Conservation (phyloP, 257 asterid genomes). For the Jacaranda mimosifolia region DNA sequence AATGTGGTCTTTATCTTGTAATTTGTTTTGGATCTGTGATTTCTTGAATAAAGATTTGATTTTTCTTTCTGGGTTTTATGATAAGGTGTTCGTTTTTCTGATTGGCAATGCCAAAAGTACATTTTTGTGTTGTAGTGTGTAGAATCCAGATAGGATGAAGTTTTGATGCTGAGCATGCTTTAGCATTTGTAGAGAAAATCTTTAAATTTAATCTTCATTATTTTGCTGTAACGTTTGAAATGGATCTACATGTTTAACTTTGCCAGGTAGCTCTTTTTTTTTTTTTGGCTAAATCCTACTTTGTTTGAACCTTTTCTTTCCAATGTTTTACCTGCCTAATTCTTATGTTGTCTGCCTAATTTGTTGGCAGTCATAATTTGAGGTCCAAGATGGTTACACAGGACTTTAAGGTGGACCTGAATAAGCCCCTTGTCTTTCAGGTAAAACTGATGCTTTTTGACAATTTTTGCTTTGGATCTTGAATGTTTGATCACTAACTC, state of each 20-base stretch:
- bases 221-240: too few species aligned
- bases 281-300: conserved; percentile 9
- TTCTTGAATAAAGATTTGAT: conserved; percentile 23
- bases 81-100: neutral
- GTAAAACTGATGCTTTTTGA: conserved; percentile 39
- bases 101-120: neutral
- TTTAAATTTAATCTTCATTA: too few species aligned
- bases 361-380: conserved; percentile 18
- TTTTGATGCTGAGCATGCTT: too few species aligned
- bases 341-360: neutral
- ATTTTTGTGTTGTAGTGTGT: neutral
- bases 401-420: conserved; percentile 74
- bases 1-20: neutral
- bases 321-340: conserved; percentile 8
- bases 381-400: conserved; percentile 68
- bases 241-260: too few species aligned
- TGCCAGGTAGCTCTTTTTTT: too few species aligned
- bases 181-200: too few species aligned
- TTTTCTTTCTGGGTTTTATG: neutral
- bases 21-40: conserved; percentile 42
- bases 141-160: too few species aligned
- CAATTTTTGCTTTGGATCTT: neutral
- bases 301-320: neutral
- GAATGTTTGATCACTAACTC: neutral
- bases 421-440: conserved; percentile 90